Base-by-base conservation (phyloP, 2,329 filamentous ascomycete species). In the Helicocarpus griseus region DNA sequence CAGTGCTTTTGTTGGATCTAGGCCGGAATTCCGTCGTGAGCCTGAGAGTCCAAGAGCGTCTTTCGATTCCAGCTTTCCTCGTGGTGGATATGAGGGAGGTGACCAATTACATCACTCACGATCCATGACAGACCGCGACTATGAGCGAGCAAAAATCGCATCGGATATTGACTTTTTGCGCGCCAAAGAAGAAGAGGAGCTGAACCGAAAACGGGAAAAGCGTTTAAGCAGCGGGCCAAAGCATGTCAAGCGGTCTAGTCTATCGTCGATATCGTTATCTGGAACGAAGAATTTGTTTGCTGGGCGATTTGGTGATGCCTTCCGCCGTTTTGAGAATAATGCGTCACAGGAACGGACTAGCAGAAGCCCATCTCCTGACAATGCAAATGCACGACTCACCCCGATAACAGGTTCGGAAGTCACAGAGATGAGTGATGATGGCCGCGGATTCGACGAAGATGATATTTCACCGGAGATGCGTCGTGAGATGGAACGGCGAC, bases 291-390 rank as follows among this genome's bases (percentile, higher is more conserved):
- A 82, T 52, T 81, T 95, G 35, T 75, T 96, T n/a, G 85, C 83
- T 4, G 87, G 89, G 22, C 89, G 86, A 59, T 96, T 97, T 65
- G 89, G 90, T 0, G 90, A 96, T 61, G 90, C 91, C 2, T 96
- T 97, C 71, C 89, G 91, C 63, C 80, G 86, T 5, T 97, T 97
- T 59, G 93, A 98, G 66, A 78, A 74, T 53, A 68, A 67, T 54
- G 62, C 56, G n/a, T 55, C 58, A n/a, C 54, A 58, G 14, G 56
- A 58, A n/a, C 45, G 43, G 17, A 50, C 41, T 31, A 59, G 57
- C 31, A 56, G 76, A 70, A 57, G 76, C 63, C 54, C 74, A 67
- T 68, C 76, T 69, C 59, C 70, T 1, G 73, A 74, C 43, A 68
- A 70, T 33, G 61, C 60, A n/a, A 69, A 72, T 46, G 65, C 64